These are phyloP conservation scores for Smallanthus sonchifolius DNA, from an alignment of 129 eudicot genomes.

Conservation along the genomic window DNA sequence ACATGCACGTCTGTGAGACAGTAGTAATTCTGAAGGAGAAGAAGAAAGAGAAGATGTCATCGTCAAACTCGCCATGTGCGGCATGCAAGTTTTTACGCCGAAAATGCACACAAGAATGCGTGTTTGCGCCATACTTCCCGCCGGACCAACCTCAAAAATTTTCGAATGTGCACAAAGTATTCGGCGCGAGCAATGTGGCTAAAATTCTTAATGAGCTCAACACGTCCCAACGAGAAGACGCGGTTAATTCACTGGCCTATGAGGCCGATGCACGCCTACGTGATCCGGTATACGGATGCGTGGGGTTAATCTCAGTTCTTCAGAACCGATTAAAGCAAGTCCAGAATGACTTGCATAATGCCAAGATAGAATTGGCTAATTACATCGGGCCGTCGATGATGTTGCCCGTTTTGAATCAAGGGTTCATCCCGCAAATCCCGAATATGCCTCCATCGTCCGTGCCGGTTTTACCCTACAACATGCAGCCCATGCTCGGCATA, in stretches of 20 bases:
- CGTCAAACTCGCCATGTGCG: constrained; percentile 77
- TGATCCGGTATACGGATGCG: constrained; percentile 74
- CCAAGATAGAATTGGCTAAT: constrained; percentile 44
- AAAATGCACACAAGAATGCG: constrained; percentile 87
- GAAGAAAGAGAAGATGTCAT: constrained; percentile 31
- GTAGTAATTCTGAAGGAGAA: neutral
- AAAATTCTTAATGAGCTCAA: constrained; percentile 60
- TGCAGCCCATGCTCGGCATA: constrained; percentile 44
- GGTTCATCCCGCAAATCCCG: constrained; percentile 33
- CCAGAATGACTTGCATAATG: constrained; percentile 42
- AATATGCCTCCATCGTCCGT: constrained; percentile 22
- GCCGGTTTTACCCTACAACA: constrained; percentile 40
- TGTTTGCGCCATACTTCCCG: constrained; percentile 80
- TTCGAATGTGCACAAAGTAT: constrained; percentile 61
- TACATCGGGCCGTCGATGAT: constrained; percentile 51
- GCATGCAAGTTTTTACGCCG: constrained; percentile 79
- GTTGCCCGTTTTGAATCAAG: constrained; percentile 41
- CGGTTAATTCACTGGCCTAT: constrained; percentile 58
- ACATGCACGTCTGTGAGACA: no score
- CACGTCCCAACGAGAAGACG: constrained; percentile 54
- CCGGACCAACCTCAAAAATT: constrained; percentile 67
- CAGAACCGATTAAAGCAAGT: constrained; percentile 68
- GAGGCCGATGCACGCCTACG: constrained; percentile 58
- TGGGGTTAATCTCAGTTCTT: constrained; percentile 58
- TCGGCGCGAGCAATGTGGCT: constrained; percentile 65